Evolutionary conservation across 768 basidiomycete species (phyloP).

Genomic region (Xerocomus potaroensis): DNA sequence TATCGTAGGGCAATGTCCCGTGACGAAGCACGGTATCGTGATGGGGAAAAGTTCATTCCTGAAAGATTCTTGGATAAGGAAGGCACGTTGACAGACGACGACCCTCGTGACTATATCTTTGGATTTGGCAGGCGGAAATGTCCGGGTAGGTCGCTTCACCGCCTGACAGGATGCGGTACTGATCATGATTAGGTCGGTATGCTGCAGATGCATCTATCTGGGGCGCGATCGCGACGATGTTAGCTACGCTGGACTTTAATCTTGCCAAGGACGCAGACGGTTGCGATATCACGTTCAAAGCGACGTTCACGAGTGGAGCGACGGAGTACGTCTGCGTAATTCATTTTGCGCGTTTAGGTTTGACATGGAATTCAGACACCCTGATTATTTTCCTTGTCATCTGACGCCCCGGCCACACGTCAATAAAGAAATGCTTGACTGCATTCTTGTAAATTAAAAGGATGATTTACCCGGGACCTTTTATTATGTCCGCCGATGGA

Average conservation of each 20-base stretch:
- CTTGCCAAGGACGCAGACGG: slow-evolving; percentile 4
- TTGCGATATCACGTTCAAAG: slow-evolving; percentile 7
- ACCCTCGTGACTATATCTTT: slow-evolving; percentile 5
- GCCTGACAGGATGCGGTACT: no score
- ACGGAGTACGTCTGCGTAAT: not conserved
- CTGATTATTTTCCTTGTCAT: not conserved
- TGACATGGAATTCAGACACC: not conserved
- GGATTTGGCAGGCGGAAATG: slow-evolving; percentile 9
- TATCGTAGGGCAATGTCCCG: slow-evolving; percentile 6
- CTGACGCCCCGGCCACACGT: not conserved
- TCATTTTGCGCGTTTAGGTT: no score
- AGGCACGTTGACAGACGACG: slow-evolving; percentile 7
- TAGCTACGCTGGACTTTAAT: slow-evolving; percentile 7
- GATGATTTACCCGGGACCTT: no score
- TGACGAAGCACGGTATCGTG: slow-evolving; percentile 11
- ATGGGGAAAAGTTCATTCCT: slow-evolving; percentile 8
- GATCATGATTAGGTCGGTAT: slow-evolving; percentile 1
- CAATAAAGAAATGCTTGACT: not conserved
- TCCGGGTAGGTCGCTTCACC: not conserved
- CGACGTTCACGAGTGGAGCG: not conserved
- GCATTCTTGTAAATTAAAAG: not conserved
- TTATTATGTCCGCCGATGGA: no score
- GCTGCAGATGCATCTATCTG: slow-evolving; percentile 8
- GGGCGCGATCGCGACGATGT: slow-evolving; percentile 6
- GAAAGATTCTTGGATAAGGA: slow-evolving; percentile 11